Evolutionary conservation across 1,284 basidiomycete genomes (phyloP), one percentile per base, ranked within the genome.

Genomic region (Naganishia sp.): DNA sequence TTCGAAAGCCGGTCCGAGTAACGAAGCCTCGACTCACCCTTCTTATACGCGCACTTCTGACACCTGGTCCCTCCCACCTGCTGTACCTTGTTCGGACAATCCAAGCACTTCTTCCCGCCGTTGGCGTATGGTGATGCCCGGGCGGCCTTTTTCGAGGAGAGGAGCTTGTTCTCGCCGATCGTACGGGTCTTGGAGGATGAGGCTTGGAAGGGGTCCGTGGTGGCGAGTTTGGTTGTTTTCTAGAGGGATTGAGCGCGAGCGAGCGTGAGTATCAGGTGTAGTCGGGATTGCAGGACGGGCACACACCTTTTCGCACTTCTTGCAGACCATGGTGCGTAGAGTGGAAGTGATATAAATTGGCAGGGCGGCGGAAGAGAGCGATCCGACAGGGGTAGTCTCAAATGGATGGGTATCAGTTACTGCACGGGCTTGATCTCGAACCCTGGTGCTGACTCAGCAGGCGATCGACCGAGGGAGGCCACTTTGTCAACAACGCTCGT

Each of bases 41-140:
- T 81, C 70, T 81, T 81, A 69, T 81, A 80, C 15, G 79, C 76
- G 69, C 79, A 81, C 63, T 76, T 76, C 45, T 78, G 78, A 76
- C 79, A 80, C 50, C 78, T 68, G 9, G 75, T 78, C 33, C 77
- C 79, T 44, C 72, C 74, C 66, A 77, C 78, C 65, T 79, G 76
- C 56, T 76, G 72, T 6, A 75, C 73, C 1, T 73, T 64, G 61
- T 76, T 75, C 69, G 79, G 79, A 70, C 80, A 81, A 63, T 81
- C 79, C 21, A 78, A 68, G 68, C 80, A 81, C 64, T 79, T 80
- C 56, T 75, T 77, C 16, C 54, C 55, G 25, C 56, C 59, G 13
- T 67, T 69, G 11, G 74, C 73, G 68, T 80, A 79, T 13, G 77
- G 72, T 63, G 77, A 77, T 45, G 73, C 69, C 23, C 61, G 36